Evolutionary conservation across 1,284 basidiomycete species (phyloP), one percentile per base, ranked within the genome.

Genomic region (Mixia osmundae): DNA sequence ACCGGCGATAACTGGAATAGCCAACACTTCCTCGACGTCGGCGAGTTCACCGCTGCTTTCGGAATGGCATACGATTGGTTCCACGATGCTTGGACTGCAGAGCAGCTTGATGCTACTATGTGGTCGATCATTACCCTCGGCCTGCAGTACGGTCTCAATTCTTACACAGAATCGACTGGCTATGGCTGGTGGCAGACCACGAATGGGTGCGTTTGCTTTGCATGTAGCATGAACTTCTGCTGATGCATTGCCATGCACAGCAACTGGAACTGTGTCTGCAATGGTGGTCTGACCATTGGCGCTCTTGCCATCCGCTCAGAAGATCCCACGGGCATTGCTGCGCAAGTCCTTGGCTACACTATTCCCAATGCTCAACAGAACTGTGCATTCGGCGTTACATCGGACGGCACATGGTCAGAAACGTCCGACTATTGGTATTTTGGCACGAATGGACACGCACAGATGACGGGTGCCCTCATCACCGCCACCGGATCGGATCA

Each of bases 181-280:
- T n/a, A n/a, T n/a, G n/a, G n/a, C n/a, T 61, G 59, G 59, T 61
- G 57, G 56, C n/a, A n/a, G n/a, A n/a, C n/a, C n/a, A n/a, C n/a
- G n/a, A n/a, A n/a, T n/a, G n/a, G n/a, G n/a, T n/a, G n/a, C n/a
- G n/a, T n/a, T n/a, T n/a, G n/a, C n/a, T n/a, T n/a, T n/a, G n/a
- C n/a, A n/a, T n/a, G n/a, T n/a, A n/a, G n/a, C n/a, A n/a, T n/a
- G n/a, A n/a, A n/a, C n/a, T n/a, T n/a, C n/a, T n/a, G n/a, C n/a
- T 44, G 47, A 24, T 33, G n/a, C n/a, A n/a, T n/a, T n/a, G n/a
- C 41, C 10, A 47, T 50, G 19, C 58, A 64, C 49, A 65, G 89
- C 29, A 95, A 95, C 63, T 95, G 87, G 87, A 95, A 95, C 58
- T 95, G 89, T 53, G 59, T 95, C 44, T 83, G 75, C 63, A 97